Evolutionary conservation across 2,329 filamentous ascomycete species (phyloP).

Genomic region (Microdochium bolleyi): DNA sequence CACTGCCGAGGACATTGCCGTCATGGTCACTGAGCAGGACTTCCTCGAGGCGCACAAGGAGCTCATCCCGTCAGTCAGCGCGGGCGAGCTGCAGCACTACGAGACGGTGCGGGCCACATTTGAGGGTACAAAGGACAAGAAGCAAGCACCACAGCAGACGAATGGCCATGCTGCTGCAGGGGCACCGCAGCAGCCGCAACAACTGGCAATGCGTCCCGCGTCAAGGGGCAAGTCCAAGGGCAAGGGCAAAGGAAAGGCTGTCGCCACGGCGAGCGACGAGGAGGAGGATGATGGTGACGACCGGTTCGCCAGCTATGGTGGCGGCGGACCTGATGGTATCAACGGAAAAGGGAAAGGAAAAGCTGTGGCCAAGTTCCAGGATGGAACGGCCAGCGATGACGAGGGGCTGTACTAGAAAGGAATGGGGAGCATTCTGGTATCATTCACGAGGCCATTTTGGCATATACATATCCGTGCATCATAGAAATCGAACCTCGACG

Average conservation of each 20-base stretch:
- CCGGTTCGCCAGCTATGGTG: conserved; percentile 14
- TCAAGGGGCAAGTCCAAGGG: conserved; percentile 25
- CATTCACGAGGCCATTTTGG: no score
- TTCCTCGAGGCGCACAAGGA: conserved; percentile 76
- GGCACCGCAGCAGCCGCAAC: conserved; percentile 8
- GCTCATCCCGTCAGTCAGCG: conserved; percentile 87
- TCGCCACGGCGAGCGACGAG: conserved; percentile 18
- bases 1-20: conserved; percentile 71
- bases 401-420: conserved; percentile 42
- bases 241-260: conserved; percentile 28
- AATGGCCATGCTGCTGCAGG: conserved; percentile 21
- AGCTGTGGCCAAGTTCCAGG: conserved; percentile 40
- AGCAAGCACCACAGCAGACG: conserved; percentile 31
- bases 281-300: conserved; percentile 22
- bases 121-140: conserved; percentile 53
- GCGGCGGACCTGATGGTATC: conserved; percentile 17
- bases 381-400: conserved; percentile 48
- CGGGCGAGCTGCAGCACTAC: conserved; percentile 87
- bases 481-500: no score
- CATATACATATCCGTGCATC: no score
- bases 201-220: conserved; percentile 2
- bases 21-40: conserved; percentile 84
- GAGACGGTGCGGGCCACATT: conserved; percentile 76
- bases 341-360: conserved; percentile 47
- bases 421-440: no score